Base-by-base conservation (phyloP, 805 yeast genomes). In the Spathaspora passalidarum region DNA sequence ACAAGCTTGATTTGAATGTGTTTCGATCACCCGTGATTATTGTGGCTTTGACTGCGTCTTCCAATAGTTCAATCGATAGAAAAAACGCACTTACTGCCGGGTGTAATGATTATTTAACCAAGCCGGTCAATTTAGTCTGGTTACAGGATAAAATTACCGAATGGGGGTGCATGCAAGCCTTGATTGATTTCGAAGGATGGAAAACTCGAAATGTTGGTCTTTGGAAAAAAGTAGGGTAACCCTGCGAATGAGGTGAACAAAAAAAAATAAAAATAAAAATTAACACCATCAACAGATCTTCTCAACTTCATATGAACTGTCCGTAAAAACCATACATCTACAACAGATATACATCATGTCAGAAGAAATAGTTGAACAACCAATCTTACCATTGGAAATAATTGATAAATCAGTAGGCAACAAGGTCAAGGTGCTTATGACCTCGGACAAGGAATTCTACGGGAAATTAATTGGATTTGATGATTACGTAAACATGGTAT, bases 81-180 rank as follows among this genome's bases (percentile, higher is more conserved):
- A 84, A 88, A 50, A 88, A 88, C 57, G 99, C 99, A 0, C 72
- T 94, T 45, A 86, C 95, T 22, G 97, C 98, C 2, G 99, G 99
- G 40, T 94, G 99, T 67, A 94, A 94, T 59, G 99, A 94, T 65
- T 94, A 86, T 68, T 68, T 94, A 54, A 94, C 97, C 8, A 94
- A 94, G 55, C 99, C 99, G 0, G 98, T 94, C 7, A 92, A 90
- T 56, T 72, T 92, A 54, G 88, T 82, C 41, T 94, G 99, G 99
- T 72, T 94, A 40, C 88, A 90, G 57, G 88, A 88, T 59, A 94
- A 94, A 66, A 87, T 94, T 43, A 86, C 90, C 0, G 97, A 92
- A 65, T 94, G 98, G 98, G 98, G 99, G 0, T 92, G 98, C 65
- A 92, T 92, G 98, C 99, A 92, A 67, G 97, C 97, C 0, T 69